Evolutionary conservation across 768 basidiomycete species (phyloP).

Genomic region (Collybiopsis luxurians): DNA sequence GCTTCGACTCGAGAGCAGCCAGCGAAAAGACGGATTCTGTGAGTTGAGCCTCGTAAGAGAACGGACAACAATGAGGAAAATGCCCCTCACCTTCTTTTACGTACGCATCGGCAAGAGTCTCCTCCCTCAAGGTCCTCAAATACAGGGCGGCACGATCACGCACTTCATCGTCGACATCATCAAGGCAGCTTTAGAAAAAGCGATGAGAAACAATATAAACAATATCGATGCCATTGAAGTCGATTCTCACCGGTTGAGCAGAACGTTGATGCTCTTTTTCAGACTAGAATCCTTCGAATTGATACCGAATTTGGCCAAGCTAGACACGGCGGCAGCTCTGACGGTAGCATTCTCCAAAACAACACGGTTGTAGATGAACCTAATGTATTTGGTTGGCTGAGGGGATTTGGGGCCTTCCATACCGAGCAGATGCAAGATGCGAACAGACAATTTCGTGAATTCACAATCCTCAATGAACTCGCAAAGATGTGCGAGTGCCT

Average conservation of each 20-base stretch:
- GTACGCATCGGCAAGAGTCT: conserved; percentile 78
- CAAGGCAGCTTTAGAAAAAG: conserved; percentile 67
- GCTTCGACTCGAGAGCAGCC: conserved; percentile 82
- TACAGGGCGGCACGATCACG: conserved; percentile 97
- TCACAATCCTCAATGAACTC: conserved; percentile 99
- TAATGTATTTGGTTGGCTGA: conserved; percentile 98
- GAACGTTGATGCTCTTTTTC: conserved; percentile 75
- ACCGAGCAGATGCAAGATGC: conserved; percentile 92
- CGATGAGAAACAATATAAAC: background rate
- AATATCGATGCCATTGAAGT: background rate
- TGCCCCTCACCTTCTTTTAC: conserved; percentile 79
- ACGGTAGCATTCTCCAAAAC: conserved; percentile 98
- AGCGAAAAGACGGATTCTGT: conserved; percentile 94
- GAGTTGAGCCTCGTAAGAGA: conserved; percentile 2
- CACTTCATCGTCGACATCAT: conserved; percentile 99
- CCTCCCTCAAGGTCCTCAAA: conserved; percentile 78
- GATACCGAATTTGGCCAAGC: conserved; percentile 95
- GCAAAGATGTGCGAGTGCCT: conserved; percentile 95
- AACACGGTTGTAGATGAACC: conserved; percentile 99
- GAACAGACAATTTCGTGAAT: conserved; percentile 97
- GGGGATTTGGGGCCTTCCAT: conserved; percentile 94
- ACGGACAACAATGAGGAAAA: background rate
- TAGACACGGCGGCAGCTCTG: conserved; percentile 92
- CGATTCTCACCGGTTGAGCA: conserved; percentile 4
- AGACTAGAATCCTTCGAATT: conserved; percentile 76